Evolutionary conservation across 768 basidiomycete species (phyloP).

Genomic region (Paxillus involutus): DNA sequence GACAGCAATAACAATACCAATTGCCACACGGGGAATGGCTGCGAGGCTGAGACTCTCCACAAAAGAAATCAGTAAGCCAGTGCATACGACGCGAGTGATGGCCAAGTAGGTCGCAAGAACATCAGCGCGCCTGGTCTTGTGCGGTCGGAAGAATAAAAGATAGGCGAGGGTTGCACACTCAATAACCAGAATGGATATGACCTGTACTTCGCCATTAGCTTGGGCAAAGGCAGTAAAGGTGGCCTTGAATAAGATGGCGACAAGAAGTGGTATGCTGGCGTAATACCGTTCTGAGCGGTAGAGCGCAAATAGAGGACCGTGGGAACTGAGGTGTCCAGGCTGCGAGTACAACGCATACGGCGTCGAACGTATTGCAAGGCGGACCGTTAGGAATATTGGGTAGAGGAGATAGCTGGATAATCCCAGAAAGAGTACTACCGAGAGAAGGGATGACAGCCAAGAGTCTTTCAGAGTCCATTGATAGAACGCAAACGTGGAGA

Average conservation of each 20-base stretch:
- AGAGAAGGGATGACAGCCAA: slow-evolving; percentile 79
- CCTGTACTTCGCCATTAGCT: slow-evolving; percentile 61
- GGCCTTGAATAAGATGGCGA: slow-evolving; percentile 64
- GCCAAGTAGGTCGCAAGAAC: slow-evolving; percentile 67
- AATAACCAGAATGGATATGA: slow-evolving; percentile 63
- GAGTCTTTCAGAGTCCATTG: slow-evolving; percentile 93
- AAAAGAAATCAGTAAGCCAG: slow-evolving; percentile 77
- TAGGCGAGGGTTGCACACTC: slow-evolving; percentile 61
- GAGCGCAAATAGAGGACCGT: slow-evolving; percentile 64
- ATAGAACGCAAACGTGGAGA: slow-evolving; percentile 77
- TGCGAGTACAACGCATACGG: slow-evolving; percentile 40
- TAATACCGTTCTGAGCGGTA: slow-evolving; percentile 69
- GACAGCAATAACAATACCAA: slow-evolving; percentile 74
- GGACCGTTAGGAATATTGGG: slow-evolving; percentile 49
- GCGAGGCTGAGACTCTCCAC: slow-evolving; percentile 59
- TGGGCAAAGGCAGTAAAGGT: slow-evolving; percentile 70
- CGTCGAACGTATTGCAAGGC: slow-evolving; percentile 41
- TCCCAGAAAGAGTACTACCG: slow-evolving; percentile 63
- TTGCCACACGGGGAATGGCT: slow-evolving; percentile 78
- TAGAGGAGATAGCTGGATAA: slow-evolving; percentile 50
- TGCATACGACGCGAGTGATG: slow-evolving; percentile 65
- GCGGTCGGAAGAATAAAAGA: slow-evolving; percentile 58
- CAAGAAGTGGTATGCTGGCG: slow-evolving; percentile 59
- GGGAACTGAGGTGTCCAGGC: slow-evolving; percentile 36
- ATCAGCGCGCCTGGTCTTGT: slow-evolving; percentile 67